phyloP scores from a whole-genome alignment of 2,329 filamentous ascomycete genomes.

The Alternaria triticina region DNA sequence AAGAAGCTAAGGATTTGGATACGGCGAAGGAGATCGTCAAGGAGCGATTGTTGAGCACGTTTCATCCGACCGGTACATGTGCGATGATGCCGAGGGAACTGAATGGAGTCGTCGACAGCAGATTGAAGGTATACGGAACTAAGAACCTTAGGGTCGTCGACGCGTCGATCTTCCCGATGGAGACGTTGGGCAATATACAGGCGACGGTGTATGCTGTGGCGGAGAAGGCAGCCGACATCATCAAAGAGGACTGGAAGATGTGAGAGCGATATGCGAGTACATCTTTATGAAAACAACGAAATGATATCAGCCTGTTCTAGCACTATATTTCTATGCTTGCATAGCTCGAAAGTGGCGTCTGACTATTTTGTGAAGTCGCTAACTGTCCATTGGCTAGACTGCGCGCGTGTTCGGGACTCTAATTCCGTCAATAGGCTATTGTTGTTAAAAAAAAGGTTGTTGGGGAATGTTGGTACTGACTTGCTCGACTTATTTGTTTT shows the following conservation, averaged over 20 bases:
- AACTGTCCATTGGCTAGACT: no score
- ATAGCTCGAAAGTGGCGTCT: neutral
- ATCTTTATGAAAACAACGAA: neutral
- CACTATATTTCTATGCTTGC: neutral
- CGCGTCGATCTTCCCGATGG: neutral
- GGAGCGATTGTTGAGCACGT: neutral
- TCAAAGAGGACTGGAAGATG: neutral
- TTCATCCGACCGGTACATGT: neutral
- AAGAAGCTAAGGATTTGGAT: neutral
- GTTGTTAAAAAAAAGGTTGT: no score
- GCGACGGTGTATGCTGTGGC: neutral
- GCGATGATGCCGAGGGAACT: neutral
- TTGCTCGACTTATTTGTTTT: neutral
- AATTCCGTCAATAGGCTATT: no score
- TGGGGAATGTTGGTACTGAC: neutral
- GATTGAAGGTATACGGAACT: neutral
- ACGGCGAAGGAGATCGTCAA: neutral
- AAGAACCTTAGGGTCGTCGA: neutral
- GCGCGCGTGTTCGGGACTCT: no score
- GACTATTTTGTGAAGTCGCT: no score
- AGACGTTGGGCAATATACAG: neutral
- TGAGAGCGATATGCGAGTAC: neutral
- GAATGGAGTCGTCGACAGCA: neutral
- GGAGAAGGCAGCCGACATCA: constrained; percentile 1
- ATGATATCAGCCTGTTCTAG: neutral